phyloP scores from a whole-genome alignment of 2,329 filamentous ascomycete genomes.

The Colletotrichum liaoningense region DNA sequence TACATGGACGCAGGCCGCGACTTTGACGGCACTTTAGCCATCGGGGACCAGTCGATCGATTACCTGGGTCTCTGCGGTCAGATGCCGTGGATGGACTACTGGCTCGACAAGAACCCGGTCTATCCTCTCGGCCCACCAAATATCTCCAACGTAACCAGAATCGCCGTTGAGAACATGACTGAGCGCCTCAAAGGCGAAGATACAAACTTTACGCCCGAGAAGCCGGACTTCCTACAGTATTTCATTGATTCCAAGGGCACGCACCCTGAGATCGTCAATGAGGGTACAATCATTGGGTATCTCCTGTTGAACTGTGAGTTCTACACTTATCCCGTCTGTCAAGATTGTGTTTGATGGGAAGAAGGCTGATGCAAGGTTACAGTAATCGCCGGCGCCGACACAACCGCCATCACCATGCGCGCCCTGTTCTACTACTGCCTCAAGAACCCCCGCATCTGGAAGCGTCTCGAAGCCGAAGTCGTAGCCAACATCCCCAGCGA shows the following conservation, averaged over 20 bases:
- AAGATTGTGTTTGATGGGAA: too few relatives aligned
- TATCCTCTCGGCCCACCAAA: slow-evolving; percentile 40
- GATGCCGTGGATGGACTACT: slow-evolving; percentile 42
- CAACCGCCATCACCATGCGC: too few relatives aligned
- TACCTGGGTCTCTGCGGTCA: slow-evolving; percentile 45
- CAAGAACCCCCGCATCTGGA: too few relatives aligned
- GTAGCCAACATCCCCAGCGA: too few relatives aligned
- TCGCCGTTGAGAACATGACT: slow-evolving; percentile 37
- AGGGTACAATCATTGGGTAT: slow-evolving; percentile 45
- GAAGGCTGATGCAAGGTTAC: too few relatives aligned
- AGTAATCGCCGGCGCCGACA: too few relatives aligned
- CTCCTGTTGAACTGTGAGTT: slow-evolving; percentile 43
- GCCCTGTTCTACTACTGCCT: too few relatives aligned
- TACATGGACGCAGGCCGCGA: slow-evolving; percentile 53
- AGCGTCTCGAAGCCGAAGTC: too few relatives aligned
- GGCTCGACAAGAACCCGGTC: slow-evolving; percentile 45
- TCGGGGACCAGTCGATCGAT: slow-evolving; percentile 44
- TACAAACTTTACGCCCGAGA: slow-evolving; percentile 22
- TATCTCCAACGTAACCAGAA: slow-evolving; percentile 37
- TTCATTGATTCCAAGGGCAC: slow-evolving; percentile 48
- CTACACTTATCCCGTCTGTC: too few relatives aligned
- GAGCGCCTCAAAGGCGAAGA: slow-evolving; percentile 33
- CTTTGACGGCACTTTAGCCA: slow-evolving; percentile 48
- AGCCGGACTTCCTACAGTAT: slow-evolving; percentile 46
- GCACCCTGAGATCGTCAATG: slow-evolving; percentile 49